phyloP scores from a whole-genome alignment of 306 rosid genomes.

The Citrullus amarus region DNA sequence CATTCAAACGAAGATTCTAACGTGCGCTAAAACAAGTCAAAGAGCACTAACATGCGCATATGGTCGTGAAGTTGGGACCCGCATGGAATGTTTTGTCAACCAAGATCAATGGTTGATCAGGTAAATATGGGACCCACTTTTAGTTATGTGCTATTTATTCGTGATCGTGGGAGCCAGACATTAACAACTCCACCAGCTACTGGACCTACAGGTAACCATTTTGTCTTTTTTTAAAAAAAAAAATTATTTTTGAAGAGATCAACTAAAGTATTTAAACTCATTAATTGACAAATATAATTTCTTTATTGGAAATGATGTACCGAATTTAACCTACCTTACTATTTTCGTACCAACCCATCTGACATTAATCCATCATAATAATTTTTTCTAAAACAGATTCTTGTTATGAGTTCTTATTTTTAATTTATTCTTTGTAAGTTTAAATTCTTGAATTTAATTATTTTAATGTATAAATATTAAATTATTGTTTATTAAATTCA shows the following conservation, averaged over 20 bases:
- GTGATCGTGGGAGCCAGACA: slow-evolving; percentile 15
- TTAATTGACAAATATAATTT: not conserved
- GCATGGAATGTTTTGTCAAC: not conserved
- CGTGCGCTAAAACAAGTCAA: slow-evolving; percentile 13
- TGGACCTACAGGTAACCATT: slow-evolving; percentile 4
- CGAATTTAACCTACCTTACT: not conserved
- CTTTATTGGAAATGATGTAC: not conserved
- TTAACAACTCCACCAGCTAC: slow-evolving; percentile 5
- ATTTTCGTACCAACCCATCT: not conserved
- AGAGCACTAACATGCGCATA: slow-evolving; percentile 10
- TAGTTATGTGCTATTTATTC: not conserved
- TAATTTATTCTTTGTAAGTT: too few species aligned
- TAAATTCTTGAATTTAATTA: too few species aligned
- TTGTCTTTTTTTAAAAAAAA: not conserved
- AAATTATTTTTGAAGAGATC: not conserved
- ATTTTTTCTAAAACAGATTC: too few species aligned
- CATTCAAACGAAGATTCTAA: not conserved
- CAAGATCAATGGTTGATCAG: not conserved
- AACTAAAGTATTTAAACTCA: not conserved
- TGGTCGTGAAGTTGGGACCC: slow-evolving; percentile 13
- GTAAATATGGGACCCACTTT: not conserved
- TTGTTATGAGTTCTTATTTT: too few species aligned
- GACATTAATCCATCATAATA: too few species aligned
- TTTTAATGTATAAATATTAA: too few species aligned
- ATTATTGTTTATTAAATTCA: too few species aligned